Conservation (phyloP, 257 asterid genomes). For the Ballota nigra region DNA sequence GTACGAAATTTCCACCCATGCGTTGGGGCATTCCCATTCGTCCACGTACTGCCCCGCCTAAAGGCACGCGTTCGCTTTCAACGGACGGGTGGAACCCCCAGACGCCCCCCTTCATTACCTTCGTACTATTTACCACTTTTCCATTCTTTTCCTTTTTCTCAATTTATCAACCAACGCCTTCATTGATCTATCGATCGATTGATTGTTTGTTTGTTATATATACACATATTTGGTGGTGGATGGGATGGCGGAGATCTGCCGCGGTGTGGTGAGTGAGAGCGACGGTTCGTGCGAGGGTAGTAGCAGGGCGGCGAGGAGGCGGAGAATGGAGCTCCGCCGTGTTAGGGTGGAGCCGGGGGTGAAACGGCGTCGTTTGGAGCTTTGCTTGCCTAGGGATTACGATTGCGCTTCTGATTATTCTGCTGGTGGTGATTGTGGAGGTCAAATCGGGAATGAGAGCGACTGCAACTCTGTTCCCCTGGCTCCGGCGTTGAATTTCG, state of each 20-base stretch:
- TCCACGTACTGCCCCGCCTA: slow-evolving; percentile 24
- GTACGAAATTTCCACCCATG: not conserved
- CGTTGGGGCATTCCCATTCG: slow-evolving; percentile 21
- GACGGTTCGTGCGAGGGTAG: slow-evolving; percentile 36
- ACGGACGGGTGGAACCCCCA: slow-evolving; percentile 39
- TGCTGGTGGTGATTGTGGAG: not conserved
- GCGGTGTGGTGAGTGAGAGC: slow-evolving; percentile 39
- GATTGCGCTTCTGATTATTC: slow-evolving; percentile 27
- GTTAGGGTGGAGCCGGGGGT: slow-evolving; percentile 27
- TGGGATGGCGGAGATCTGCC: slow-evolving; percentile 72
- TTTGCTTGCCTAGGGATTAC: slow-evolving; percentile 17
- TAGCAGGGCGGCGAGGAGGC: slow-evolving; percentile 47
- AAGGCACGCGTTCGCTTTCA: slow-evolving; percentile 30
- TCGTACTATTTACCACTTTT: no score
- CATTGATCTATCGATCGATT: no score
- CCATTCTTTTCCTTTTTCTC: not conserved
- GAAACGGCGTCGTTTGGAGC: slow-evolving; percentile 42
- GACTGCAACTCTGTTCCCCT: slow-evolving; percentile 12
- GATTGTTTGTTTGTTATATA: no score
- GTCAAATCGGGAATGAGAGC: not conserved
- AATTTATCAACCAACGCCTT: not conserved
- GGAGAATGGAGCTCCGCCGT: slow-evolving; percentile 53
- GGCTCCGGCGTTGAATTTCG: not conserved
- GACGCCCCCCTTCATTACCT: not conserved
- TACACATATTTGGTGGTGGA: no score